These are phyloP conservation scores for Castanea crenata DNA, from an alignment of 306 rosid genomes.

Conservation along the genomic window DNA sequence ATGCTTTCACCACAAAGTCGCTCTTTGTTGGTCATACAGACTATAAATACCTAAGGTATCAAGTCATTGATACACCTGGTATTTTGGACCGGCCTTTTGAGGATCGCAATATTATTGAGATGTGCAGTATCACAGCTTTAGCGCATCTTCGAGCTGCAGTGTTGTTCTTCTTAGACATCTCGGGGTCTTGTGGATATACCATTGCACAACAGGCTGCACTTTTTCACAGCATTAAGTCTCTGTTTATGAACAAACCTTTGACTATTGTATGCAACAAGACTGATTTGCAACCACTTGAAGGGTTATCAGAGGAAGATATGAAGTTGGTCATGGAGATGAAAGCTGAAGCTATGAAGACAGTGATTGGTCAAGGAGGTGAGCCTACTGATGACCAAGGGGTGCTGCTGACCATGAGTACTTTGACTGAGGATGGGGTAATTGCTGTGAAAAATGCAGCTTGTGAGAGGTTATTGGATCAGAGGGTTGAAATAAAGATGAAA, in stretches of 20 bases:
- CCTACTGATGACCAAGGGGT: constrained; percentile 52
- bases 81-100: constrained; percentile 93
- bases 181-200: constrained; percentile 87
- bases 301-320: constrained; percentile 73
- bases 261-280: constrained; percentile 45
- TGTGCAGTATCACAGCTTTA: constrained; percentile 91
- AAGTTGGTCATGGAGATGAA: constrained; percentile 77
- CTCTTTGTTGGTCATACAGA: constrained; percentile 90
- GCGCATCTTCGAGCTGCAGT: constrained; percentile 91
- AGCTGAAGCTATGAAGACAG: constrained; percentile 77
- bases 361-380: constrained; percentile 77
- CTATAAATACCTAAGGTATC: constrained; percentile 81
- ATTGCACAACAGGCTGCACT: constrained; percentile 87
- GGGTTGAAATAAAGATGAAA: constrained; percentile 85
- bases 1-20: constrained; percentile 90
- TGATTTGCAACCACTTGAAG: constrained; percentile 79
- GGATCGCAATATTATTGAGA: constrained; percentile 86
- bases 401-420: constrained; percentile 80
- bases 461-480: constrained; percentile 69
- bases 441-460: constrained; percentile 88
- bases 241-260: no score
- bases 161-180: constrained; percentile 81
- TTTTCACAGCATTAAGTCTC: constrained; percentile 69
- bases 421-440: constrained; percentile 83
- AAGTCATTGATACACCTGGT: constrained; percentile 88